Percentiles rank a stretch among this genome's conserved stretches.
phyloP scores from a whole-genome alignment of 2,329 filamentous ascomycete genomes.

The Aureobasidium namibiae region DNA sequence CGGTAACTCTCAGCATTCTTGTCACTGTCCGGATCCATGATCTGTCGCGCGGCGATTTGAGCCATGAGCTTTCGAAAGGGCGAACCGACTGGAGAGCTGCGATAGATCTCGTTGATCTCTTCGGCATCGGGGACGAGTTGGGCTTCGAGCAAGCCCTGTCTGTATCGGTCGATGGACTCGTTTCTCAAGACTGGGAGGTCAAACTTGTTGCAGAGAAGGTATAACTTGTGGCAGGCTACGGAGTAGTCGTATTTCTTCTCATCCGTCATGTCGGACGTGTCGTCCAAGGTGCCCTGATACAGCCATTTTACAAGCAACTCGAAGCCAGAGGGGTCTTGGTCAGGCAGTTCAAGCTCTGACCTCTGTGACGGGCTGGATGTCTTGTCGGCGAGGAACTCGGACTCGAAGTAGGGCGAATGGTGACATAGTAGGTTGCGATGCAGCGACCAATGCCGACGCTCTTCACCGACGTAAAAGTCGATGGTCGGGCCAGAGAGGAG shows the following conservation, averaged over 20 bases:
- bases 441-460: slow-evolving; percentile 41
- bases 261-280: slow-evolving; percentile 38
- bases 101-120: slow-evolving; percentile 47
- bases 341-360: slow-evolving; percentile 37
- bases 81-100: slow-evolving; percentile 34
- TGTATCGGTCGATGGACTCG: slow-evolving; percentile 46
- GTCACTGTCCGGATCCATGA: slow-evolving; percentile 47
- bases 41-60: slow-evolving; percentile 47
- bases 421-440: slow-evolving; percentile 46
- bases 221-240: slow-evolving; percentile 45
- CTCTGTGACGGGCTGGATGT: slow-evolving; percentile 29
- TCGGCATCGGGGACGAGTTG: slow-evolving; percentile 46
- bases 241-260: slow-evolving; percentile 47
- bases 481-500: slow-evolving; percentile 45
- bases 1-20: slow-evolving; percentile 43
- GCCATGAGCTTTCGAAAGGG: slow-evolving; percentile 45
- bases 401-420: slow-evolving; percentile 41
- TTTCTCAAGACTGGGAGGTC: slow-evolving; percentile 44
- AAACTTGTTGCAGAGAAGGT: slow-evolving; percentile 45
- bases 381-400: slow-evolving; percentile 27
- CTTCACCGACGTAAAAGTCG: slow-evolving; percentile 43
- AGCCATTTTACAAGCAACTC: slow-evolving; percentile 49
- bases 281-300: slow-evolving; percentile 46
- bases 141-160: slow-evolving; percentile 41
- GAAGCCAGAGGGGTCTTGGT: slow-evolving; percentile 45